Base-by-base conservation (phyloP, 768 basidiomycete species). In the Tricholoma bakamatsutake region DNA sequence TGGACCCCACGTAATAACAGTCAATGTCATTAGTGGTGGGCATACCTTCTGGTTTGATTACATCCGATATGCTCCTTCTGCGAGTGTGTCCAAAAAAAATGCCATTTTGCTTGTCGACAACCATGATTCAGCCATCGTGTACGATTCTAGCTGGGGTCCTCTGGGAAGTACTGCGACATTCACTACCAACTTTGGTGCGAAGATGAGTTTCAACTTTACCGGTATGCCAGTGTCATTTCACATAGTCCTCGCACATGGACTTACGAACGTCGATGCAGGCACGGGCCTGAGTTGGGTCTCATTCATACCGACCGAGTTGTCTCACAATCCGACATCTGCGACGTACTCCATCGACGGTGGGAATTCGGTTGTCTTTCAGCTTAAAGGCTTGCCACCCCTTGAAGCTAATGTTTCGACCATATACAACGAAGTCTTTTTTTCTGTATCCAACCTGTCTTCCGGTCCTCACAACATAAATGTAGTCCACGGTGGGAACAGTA, bases 371-470 rank as follows among this genome's bases (percentile, higher is more conserved):
- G 9, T 18, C 2, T 55, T 55, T 15, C 18, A 8, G 11, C 54
- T 55, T 11, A 18, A 50, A n/a, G 54, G 54, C 24, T 39, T 55
- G n/a, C 15, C 33, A 10, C 37, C n/a, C n/a, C n/a, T n/a, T n/a
- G n/a, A 8, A 10, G 12, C 1, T 13, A 3, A 30, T 15, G 12
- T 3, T 33, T 27, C 4, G 27, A 62, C 67, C 0, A 46, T 59
- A 21, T 69, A 64, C 31, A 62, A 67, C 35, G 59, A 62, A 24
- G 13, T 55, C 0, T 46, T 66, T 24, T 67, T 69, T 39, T 43
- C 50, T 0, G 64, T 64, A 15, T 53, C 62, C 2, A 47, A 53
- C 9, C 58, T 68, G 5, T 6, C 55, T 0, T n/a, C 50, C 5
- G 65, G 56, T 17, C 27, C 53, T 1, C 69, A 70, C 34, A 60